Evolutionary conservation across 2,329 filamentous ascomycete genomes (phyloP).

Genomic region (Aspergillus unguis): DNA sequence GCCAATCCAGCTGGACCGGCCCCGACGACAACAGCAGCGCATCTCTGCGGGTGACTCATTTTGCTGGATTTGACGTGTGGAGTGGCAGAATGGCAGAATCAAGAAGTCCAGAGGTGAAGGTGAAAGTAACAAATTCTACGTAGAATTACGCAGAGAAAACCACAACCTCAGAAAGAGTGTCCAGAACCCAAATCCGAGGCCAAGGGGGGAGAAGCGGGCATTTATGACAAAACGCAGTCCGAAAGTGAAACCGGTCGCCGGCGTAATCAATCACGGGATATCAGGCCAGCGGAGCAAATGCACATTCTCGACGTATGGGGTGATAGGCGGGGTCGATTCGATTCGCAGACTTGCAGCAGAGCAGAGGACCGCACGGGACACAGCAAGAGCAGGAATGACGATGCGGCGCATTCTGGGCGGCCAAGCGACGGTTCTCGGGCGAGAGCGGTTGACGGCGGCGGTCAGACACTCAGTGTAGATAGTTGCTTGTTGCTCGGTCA

Average conservation of each 20-base stretch:
- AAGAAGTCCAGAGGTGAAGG: background rate
- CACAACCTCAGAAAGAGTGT: background rate
- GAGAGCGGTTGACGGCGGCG: conserved; percentile 7
- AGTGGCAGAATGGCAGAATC: background rate
- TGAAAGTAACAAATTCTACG: conserved; percentile 6
- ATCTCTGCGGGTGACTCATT: conserved; percentile 35
- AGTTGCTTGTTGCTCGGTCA: background rate
- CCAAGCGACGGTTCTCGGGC: conserved; percentile 9
- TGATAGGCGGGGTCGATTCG: conserved; percentile 1
- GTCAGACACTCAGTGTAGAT: conserved; percentile 1
- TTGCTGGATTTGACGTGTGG: background rate
- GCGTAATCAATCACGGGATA: conserved; percentile 6
- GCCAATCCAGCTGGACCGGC: conserved; percentile 59
- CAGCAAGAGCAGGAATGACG: conserved; percentile 5
- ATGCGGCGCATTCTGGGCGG: conserved; percentile 4
- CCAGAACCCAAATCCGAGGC: background rate
- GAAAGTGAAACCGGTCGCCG: conserved; percentile 4
- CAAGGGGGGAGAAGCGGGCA: conserved; percentile 5
- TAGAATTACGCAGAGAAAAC: conserved; percentile 6
- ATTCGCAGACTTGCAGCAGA: background rate
- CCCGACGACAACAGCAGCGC: conserved; percentile 57
- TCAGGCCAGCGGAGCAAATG: background rate
- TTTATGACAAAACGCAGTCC: background rate
- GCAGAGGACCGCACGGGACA: conserved; percentile 2
- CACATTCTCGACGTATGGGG: conserved; percentile 8